Percentiles rank a stretch among this genome's conserved stretches.
These are phyloP conservation scores for Seiridium cupressi DNA, from an alignment of 2,329 filamentous ascomycete species.

Conservation along the genomic window DNA sequence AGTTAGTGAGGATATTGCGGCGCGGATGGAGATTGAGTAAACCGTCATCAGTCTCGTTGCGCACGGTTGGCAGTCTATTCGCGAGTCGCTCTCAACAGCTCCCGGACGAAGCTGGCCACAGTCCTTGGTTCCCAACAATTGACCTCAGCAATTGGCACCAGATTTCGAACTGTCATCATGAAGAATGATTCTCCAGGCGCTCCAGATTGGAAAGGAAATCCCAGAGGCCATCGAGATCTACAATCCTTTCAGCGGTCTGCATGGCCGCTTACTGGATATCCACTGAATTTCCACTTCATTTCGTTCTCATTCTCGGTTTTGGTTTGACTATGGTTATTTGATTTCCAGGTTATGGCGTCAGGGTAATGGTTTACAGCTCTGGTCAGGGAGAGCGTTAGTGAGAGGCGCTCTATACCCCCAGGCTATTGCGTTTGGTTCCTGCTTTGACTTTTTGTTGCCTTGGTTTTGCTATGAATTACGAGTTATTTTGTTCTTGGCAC, in stretches of 20 bases:
- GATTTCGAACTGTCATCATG: no score
- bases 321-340: not conserved
- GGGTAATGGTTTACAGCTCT: not conserved
- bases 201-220: no score
- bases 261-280: not conserved
- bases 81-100: not conserved
- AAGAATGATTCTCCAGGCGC: no score
- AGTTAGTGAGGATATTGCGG: constrained; percentile 63
- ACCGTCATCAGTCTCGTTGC: not conserved
- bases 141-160: no score
- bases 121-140: no score
- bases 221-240: not conserved
- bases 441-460: not conserved
- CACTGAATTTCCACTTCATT: not conserved
- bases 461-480: not conserved
- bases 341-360: not conserved
- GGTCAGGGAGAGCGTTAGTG: constrained; percentile 9
- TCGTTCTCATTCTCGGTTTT: not conserved
- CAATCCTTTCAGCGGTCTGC: not conserved
- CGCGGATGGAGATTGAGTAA: constrained; percentile 59
- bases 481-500: not conserved
- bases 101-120: not conserved
- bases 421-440: not conserved
- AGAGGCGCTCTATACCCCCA: constrained; percentile 10
- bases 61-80: not conserved